Conservation (phyloP, 805 yeast genomes). For the Ascoidea asiatica region DNA sequence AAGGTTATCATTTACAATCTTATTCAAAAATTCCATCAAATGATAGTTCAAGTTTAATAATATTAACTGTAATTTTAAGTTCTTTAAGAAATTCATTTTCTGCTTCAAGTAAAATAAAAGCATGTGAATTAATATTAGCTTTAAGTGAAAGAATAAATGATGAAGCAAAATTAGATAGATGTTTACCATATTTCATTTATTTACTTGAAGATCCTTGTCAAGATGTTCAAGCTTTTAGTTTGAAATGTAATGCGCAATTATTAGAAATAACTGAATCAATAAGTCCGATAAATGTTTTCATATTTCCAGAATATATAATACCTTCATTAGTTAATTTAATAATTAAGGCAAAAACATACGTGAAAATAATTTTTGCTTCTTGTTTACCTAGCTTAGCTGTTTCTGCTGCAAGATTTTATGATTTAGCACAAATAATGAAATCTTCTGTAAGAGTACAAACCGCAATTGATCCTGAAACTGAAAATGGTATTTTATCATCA, state of each 20-base stretch:
- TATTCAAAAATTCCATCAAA: slow-evolving; percentile 17
- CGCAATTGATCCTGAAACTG: slow-evolving; percentile 31
- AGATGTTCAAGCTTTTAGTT: slow-evolving; percentile 53
- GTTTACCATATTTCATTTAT: slow-evolving; percentile 68
- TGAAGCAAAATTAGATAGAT: slow-evolving; percentile 74
- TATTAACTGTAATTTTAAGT: slow-evolving; percentile 45
- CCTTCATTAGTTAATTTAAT: slow-evolving; percentile 48
- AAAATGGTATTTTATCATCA: slow-evolving; percentile 21
- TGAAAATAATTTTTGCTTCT: slow-evolving; percentile 56
- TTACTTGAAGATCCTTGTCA: slow-evolving; percentile 56
- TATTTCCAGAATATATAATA: slow-evolving; percentile 72
- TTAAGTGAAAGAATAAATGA: slow-evolving; percentile 68
- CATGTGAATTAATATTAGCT: slow-evolving; percentile 64
- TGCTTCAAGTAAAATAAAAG: slow-evolving; percentile 47
- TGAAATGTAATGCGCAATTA: slow-evolving; percentile 55
- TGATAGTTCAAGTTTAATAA: slow-evolving; percentile 39
- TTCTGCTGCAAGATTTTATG: slow-evolving; percentile 48
- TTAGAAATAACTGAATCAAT: slow-evolving; percentile 48
- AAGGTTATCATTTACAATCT: slow-evolving; percentile 28
- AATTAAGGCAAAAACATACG: slow-evolving; percentile 26
- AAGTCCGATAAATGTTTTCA: slow-evolving; percentile 59
- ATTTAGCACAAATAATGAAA: slow-evolving; percentile 40
- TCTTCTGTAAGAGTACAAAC: slow-evolving; percentile 19
- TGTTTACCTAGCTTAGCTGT: slow-evolving; percentile 64
- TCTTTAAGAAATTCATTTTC: slow-evolving; percentile 46